Evolutionary conservation across 2,329 filamentous ascomycete species (phyloP).

Genomic region (Fusarium caatingaense): DNA sequence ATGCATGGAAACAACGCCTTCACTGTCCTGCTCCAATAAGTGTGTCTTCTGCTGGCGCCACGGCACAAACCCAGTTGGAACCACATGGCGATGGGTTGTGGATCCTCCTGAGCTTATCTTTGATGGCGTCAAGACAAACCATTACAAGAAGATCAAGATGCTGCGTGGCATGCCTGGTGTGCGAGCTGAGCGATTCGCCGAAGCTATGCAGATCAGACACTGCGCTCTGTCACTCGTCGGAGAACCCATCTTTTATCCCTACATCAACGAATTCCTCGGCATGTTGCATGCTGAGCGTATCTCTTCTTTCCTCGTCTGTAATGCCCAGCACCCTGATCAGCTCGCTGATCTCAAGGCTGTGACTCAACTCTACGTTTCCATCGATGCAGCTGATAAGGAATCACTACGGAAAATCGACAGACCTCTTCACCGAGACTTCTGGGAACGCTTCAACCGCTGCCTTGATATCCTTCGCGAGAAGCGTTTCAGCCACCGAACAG

Average conservation of each 20-base stretch:
- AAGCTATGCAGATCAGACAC: slow-evolving; percentile 93
- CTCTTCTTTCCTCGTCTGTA: slow-evolving; percentile 95
- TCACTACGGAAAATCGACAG: slow-evolving; percentile 89
- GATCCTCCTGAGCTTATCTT: slow-evolving; percentile 93
- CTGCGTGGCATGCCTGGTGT: slow-evolving; percentile 94
- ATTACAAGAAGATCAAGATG: slow-evolving; percentile 99
- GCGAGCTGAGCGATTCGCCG: slow-evolving; percentile 88
- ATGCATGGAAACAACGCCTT: slow-evolving; percentile 98
- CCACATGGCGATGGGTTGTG: slow-evolving; percentile 96
- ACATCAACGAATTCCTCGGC: slow-evolving; percentile 90
- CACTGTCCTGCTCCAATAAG: slow-evolving; percentile 96
- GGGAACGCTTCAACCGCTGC: slow-evolving; percentile 93
- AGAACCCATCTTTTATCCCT: slow-evolving; percentile 98
- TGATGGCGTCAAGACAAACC: slow-evolving; percentile 86
- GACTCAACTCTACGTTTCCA: slow-evolving; percentile 95
- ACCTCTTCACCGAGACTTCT: slow-evolving; percentile 94
- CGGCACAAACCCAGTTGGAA: slow-evolving; percentile 95
- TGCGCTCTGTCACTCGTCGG: slow-evolving; percentile 93
- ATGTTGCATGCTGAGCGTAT: slow-evolving; percentile 89
- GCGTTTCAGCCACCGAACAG: slow-evolving; percentile 87
- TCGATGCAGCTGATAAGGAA: slow-evolving; percentile 92
- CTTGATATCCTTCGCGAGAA: slow-evolving; percentile 88
- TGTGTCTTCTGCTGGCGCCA: slow-evolving; percentile 99
- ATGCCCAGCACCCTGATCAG: slow-evolving; percentile 95
- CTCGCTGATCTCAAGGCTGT: slow-evolving; percentile 84